These are phyloP conservation scores for Trametes hirsuta DNA, from an alignment of 1,284 basidiomycete genomes.

Conservation along the genomic window DNA sequence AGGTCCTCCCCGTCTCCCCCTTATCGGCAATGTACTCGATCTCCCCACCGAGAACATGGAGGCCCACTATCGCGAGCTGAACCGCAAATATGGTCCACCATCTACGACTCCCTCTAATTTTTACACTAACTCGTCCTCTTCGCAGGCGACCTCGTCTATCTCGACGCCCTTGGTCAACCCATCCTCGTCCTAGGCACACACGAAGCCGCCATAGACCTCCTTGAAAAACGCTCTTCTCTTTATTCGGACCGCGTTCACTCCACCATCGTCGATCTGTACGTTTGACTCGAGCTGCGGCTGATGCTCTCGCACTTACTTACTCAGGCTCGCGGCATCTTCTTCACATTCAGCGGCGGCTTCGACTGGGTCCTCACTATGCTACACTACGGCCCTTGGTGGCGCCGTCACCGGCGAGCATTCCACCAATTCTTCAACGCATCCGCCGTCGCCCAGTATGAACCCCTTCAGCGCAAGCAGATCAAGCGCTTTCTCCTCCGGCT, in stretches of 20 bases:
- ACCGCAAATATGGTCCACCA: too few species aligned
- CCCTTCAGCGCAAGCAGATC: not conserved
- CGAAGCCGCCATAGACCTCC: slow-evolving; percentile 28
- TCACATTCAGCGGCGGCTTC: slow-evolving; percentile 13
- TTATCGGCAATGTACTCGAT: too few species aligned
- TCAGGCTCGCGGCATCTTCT: too few species aligned
- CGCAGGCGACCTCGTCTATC: slow-evolving; percentile 27
- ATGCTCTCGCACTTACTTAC: too few species aligned
- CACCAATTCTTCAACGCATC: slow-evolving; percentile 11
- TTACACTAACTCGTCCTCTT: too few species aligned
- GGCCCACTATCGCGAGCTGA: too few species aligned
- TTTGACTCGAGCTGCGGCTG: too few species aligned
- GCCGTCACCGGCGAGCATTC: slow-evolving; percentile 11
- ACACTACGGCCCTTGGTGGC: slow-evolving; percentile 14
- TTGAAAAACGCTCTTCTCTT: slow-evolving; percentile 29
- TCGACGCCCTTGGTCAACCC: slow-evolving; percentile 28
- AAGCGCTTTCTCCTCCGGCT: not conserved
- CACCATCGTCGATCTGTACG: not conserved
- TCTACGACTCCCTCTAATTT: too few species aligned
- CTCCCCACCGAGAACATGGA: too few species aligned
- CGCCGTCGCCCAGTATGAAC: slow-evolving; percentile 1
- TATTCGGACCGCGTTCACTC: slow-evolving; percentile 27
- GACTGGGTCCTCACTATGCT: slow-evolving; percentile 9
- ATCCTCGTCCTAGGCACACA: slow-evolving; percentile 29
- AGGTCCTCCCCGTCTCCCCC: too few species aligned